Evolutionary conservation across 495 filamentous ascomycete species (phyloP), one percentile per base, ranked within the genome.

Genomic region (Neurospora tetrasperma): DNA sequence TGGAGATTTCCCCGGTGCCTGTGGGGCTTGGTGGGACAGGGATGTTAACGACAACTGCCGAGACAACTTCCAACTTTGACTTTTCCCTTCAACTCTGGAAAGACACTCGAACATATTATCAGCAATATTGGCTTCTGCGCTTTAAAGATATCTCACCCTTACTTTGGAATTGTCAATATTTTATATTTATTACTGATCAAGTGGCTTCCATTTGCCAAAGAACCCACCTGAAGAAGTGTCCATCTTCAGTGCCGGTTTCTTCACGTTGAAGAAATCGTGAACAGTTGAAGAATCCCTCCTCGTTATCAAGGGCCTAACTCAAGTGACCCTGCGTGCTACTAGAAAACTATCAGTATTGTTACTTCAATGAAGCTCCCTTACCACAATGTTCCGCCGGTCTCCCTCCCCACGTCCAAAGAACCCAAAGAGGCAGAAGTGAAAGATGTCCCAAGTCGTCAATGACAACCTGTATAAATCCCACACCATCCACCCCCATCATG

Each of bases 41-140:
- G 54, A 18, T 31, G 27, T 66, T 66, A 27, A 66, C 54, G 5
- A 66, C 54, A 8, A 66, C 54, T 35, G 5, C 54, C 9, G 27
- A 35, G 54, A 38, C 54, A 66, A 62, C 23, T 35, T 35, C 9
- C 6, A 35, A 62, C 43, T 12, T 14, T 11, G 14, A 62, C 23
- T 31, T 62, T 62, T 14, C 14, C 23, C 27, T 62, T 62, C 0
- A 2, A 35, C 2, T 18, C 54, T 1, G 0, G 14, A 9, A 31
- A 66, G 54, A 66, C 54, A 66, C 54, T 66, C 54, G 12, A 5
- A 4, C 0, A 66, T 4, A 66, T 4, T 18, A 38, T 66, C 14
- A 14, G 1, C 23, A 5, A 9, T 0, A 2, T 18, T 12, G 5
- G 5, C 1, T 1, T 62, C 7, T 62, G 12, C 0, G 11, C 2